These are phyloP conservation scores for Corinectria fuckeliana DNA, from an alignment of 2,329 filamentous ascomycete genomes.

Conservation along the genomic window DNA sequence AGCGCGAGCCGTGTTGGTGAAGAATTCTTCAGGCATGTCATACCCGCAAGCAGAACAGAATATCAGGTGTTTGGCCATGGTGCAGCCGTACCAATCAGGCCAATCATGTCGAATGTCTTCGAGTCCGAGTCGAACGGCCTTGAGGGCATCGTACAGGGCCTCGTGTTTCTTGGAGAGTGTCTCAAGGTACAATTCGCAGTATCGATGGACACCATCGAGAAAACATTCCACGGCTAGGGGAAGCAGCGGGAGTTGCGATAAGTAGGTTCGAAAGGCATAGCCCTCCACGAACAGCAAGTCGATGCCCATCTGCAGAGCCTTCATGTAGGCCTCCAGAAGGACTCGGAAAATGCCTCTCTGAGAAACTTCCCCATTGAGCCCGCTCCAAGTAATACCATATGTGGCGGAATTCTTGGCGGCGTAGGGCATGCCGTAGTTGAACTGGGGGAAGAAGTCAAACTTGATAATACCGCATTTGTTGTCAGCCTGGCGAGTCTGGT, in stretches of 20 bases:
- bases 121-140: slow-evolving; percentile 39
- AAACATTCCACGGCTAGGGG: slow-evolving; percentile 40
- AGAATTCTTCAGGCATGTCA: slow-evolving; percentile 42
- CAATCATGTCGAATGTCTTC: slow-evolving; percentile 31
- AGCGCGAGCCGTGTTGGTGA: slow-evolving; percentile 3
- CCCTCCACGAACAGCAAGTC: slow-evolving; percentile 40
- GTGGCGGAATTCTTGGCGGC: slow-evolving; percentile 7
- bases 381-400: slow-evolving; percentile 43
- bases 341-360: slow-evolving; percentile 45
- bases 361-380: slow-evolving; percentile 30
- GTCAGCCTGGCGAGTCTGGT: slow-evolving; percentile 28
- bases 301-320: slow-evolving; percentile 40
- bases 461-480: slow-evolving; percentile 26
- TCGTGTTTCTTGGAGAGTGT: too few species aligned
- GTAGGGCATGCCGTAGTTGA: slow-evolving; percentile 38
- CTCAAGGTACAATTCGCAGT: too few species aligned
- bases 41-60: slow-evolving; percentile 47
- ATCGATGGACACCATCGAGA: slow-evolving; percentile 44
- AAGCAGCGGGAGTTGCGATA: slow-evolving; percentile 39
- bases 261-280: slow-evolving; percentile 40
- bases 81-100: slow-evolving; percentile 31
- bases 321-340: slow-evolving; percentile 44
- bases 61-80: slow-evolving; percentile 32
- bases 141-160: slow-evolving; percentile 43
- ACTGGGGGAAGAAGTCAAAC: slow-evolving; percentile 46